Evolutionary conservation across 2,329 filamentous ascomycete genomes (phyloP).

Genomic region (Teratosphaeria zuluensis): DNA sequence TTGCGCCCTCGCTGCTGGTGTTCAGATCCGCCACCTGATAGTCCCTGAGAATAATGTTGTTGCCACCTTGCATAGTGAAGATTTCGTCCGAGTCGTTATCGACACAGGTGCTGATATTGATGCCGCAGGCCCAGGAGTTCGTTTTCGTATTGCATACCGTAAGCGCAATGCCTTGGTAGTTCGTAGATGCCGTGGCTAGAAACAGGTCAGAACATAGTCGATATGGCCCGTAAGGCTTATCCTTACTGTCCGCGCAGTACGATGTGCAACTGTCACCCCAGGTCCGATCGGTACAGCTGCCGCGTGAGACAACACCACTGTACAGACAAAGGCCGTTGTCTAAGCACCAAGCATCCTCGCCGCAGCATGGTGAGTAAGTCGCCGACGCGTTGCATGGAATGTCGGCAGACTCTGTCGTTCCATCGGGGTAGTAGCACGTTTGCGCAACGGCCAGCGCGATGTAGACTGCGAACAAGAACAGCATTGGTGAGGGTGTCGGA

Average conservation of each 20-base stretch:
- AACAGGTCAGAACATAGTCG: background rate
- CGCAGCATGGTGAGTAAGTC: background rate
- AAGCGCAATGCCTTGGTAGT: background rate
- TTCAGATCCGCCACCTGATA: background rate
- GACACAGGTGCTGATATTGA: background rate
- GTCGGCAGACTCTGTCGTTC: background rate
- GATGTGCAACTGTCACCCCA: background rate
- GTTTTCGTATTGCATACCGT: background rate
- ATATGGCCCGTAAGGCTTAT: background rate
- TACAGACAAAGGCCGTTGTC: background rate
- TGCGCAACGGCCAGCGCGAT: background rate
- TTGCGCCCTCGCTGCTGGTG: background rate
- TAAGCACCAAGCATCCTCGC: background rate
- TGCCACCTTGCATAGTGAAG: background rate
- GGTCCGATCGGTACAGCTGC: slow-evolving; percentile 1
- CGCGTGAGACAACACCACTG: slow-evolving; percentile 1
- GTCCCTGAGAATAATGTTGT: background rate
- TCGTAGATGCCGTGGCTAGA: background rate
- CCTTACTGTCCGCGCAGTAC: background rate
- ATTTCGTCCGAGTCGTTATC: background rate
- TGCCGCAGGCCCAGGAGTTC: background rate
- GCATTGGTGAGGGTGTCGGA: background rate
- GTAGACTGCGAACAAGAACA: background rate
- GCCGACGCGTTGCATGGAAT: background rate
- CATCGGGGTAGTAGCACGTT: slow-evolving; percentile 2